A percentile compares a stretch with the other conserved stretches of the same genome.
Evolutionary conservation across 805 yeast genomes (phyloP).

Genomic region (Pichia gijzeniarum): DNA sequence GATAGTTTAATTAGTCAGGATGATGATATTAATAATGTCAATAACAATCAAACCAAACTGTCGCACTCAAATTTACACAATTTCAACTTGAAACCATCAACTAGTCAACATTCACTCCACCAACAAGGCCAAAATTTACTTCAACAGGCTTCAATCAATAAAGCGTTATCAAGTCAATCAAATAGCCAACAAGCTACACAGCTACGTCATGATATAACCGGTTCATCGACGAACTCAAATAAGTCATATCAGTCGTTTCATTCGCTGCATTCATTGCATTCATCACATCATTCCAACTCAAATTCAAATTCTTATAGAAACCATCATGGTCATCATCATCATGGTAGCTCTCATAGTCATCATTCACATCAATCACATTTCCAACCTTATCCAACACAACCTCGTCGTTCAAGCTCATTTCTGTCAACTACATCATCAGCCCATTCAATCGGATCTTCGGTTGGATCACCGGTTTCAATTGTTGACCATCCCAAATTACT

Average conservation of each 20-base stretch:
- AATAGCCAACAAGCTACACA: constrained; percentile 10
- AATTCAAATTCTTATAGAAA: constrained; percentile 13
- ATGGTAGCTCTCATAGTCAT: constrained; percentile 21
- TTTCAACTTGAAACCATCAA: constrained; percentile 10
- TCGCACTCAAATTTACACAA: constrained; percentile 21
- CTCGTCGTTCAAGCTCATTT: constrained; percentile 18
- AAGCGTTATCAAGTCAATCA: background rate
- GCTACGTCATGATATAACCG: constrained; percentile 22
- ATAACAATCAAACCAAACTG: constrained; percentile 13
- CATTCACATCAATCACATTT: constrained; percentile 22
- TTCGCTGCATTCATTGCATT: constrained; percentile 10
- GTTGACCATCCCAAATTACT: constrained; percentile 24
- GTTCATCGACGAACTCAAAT: constrained; percentile 25
- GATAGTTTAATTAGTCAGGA: constrained; percentile 10
- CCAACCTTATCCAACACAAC: constrained; percentile 23
- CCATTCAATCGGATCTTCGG: constrained; percentile 22
- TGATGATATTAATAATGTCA: background rate
- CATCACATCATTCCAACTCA: constrained; percentile 6
- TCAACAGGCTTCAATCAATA: constrained; percentile 12
- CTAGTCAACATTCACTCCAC: background rate
- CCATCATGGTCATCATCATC: constrained; percentile 15
- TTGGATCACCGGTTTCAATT: constrained; percentile 21
- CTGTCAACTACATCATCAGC: constrained; percentile 24
- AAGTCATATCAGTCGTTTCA: constrained; percentile 17
- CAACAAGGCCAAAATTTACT: constrained; percentile 5